phyloP scores from a whole-genome alignment of 805 yeast genomes.

The Candida vaughaniae region DNA sequence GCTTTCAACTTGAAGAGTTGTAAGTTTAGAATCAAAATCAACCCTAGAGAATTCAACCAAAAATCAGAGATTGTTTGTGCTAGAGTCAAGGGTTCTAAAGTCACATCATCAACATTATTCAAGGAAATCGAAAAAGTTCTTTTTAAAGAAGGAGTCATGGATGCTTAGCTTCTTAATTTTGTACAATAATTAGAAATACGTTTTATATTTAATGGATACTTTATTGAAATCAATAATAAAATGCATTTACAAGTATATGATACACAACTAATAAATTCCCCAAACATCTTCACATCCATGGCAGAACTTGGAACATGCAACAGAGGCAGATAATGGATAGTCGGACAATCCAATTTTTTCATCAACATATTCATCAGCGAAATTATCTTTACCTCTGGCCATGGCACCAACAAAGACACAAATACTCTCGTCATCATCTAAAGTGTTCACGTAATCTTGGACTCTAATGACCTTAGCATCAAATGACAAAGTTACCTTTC shows the following conservation, averaged over 20 bases:
- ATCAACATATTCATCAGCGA: slow-evolving; percentile 96
- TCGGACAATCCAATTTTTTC: slow-evolving; percentile 95
- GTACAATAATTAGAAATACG: not conserved
- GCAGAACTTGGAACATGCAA: slow-evolving; percentile 96
- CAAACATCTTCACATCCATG: slow-evolving; percentile 99
- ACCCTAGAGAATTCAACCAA: slow-evolving; percentile 37
- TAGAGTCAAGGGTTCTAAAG: slow-evolving; percentile 63
- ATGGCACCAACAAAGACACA: slow-evolving; percentile 99
- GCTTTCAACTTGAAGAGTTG: slow-evolving; percentile 63
- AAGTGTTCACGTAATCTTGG: slow-evolving; percentile 77
- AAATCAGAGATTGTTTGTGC: slow-evolving; percentile 58
- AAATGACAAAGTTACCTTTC: slow-evolving; percentile 86
- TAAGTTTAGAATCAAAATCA: slow-evolving; percentile 56
- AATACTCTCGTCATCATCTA: slow-evolving; percentile 87
- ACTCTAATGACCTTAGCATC: slow-evolving; percentile 88
- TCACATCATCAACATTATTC: slow-evolving; percentile 58
- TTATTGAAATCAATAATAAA: not conserved
- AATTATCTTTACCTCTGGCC: slow-evolving; percentile 97
- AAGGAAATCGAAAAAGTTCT: slow-evolving; percentile 65
- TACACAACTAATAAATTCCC: slow-evolving; percentile 56
- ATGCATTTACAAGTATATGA: slow-evolving; percentile 6
- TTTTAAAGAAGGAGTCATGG: slow-evolving; percentile 61
- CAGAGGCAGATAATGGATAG: slow-evolving; percentile 94
- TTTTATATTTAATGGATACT: slow-evolving; percentile 1
- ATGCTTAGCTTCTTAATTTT: slow-evolving; percentile 15